Base-by-base conservation (phyloP, 768 basidiomycete species). In the Suillus alpinus region DNA sequence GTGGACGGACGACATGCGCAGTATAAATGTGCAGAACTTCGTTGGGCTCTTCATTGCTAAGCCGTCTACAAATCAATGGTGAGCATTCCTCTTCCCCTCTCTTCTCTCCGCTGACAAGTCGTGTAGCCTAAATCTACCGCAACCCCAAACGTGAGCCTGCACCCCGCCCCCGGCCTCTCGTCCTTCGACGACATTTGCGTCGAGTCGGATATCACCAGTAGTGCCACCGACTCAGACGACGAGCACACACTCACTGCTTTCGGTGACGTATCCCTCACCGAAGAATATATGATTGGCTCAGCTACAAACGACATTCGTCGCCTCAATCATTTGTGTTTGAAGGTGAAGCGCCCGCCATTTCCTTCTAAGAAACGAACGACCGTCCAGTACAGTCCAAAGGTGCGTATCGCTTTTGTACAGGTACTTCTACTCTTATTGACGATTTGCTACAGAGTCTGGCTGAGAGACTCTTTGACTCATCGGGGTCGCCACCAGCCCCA, bases 181-280 rank as follows among this genome's bases (percentile, higher is more conserved):
- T 55, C 53, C 23, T 55, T 55, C 18, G 23, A 14, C 39, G 37
- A 55, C 10, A 37, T 29, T 26, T 39, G 37, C 26, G 26, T 18
- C 9, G 23, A 39, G 23, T 29, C 26, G 9, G 26, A 39, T 26
- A 16, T 8, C 39, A 39, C 53, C 53, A 18, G 23, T 3, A 26
- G 36, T 53, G 2, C 8, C 34, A 26, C 23, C 5, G 63, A 65
- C 26, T 31, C 23, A 1, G 74, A 80, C 9, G 74, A 79, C 18
- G 74, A 77, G 59, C 65, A 82, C 63, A 78, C 75, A 0, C 64
- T 84, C 46, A 73, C 69, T 31, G 78, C 73, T 13, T 83, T 73
- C 43, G 81, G 83, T 8, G 80, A 83, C 32, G 77, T 82, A 29
- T 80, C 80, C 1, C 69, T 78, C 1, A 67, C 75, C 26, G 76